Base-by-base conservation (phyloP, 805 yeast species). In the Yamadazyma sp. region DNA sequence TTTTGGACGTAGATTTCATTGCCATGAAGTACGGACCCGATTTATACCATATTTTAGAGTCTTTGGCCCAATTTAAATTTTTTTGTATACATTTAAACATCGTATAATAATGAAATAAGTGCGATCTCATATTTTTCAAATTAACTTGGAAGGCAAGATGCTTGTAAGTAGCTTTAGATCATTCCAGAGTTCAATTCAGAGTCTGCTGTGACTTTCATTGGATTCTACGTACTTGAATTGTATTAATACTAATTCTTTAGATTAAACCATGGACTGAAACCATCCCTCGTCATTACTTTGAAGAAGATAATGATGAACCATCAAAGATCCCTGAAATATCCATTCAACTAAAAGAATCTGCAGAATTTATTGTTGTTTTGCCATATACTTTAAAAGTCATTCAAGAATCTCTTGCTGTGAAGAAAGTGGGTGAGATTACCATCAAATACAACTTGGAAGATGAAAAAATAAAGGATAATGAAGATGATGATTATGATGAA, bases 201-300 rank as follows among this genome's bases (percentile, higher is more conserved):
- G n/a, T n/a, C n/a, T n/a, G n/a, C n/a, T n/a, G n/a, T n/a, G n/a
- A n/a, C n/a, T n/a, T n/a, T n/a, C n/a, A n/a, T n/a, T n/a, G n/a
- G n/a, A n/a, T n/a, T n/a, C n/a, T n/a, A n/a, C n/a, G n/a, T n/a
- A n/a, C n/a, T n/a, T n/a, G n/a, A n/a, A n/a, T n/a, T n/a, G 23
- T 22, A 9, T 15, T 17, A 7, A 5, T 35, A 35, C 38, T 35
- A 35, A 35, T 30, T 4, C n/a, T 7, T 4, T 12, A 35, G 39
- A 58, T 75, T 32, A 70, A 72, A 60, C 79, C 76, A 26, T 64
- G 75, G 70, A 58, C 62, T 17, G 78, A 71, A 25, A 48, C 55
- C 22, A 57, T 69, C n/a, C 72, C 76, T 13, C 70, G 82, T 41
- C 80, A 78, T 50, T 43, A 66, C 7, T 48, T 77, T 18, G 74